Evolutionary conservation across 352 stramenopile species (phyloP).

Genomic region (Phytophthora macrochlamydospora): DNA sequence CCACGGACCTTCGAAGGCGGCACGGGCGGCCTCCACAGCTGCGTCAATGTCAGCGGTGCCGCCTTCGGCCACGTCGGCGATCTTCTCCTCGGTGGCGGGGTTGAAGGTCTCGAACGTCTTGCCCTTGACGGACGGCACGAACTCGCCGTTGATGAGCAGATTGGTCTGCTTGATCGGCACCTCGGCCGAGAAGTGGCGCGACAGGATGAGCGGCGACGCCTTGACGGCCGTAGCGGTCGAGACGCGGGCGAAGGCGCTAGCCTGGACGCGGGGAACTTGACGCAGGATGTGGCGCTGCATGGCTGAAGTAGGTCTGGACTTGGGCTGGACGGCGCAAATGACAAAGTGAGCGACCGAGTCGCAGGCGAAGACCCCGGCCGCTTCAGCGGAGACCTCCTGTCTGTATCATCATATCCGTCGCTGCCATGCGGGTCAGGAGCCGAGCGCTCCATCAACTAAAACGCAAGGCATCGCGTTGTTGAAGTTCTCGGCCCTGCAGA

Average conservation of each 20-base stretch:
- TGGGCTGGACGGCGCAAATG: conserved; percentile 21
- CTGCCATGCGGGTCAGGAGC: not conserved
- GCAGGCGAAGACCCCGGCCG: not conserved
- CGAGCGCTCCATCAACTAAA: not conserved
- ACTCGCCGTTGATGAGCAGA: conserved; percentile 88
- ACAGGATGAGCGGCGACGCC: conserved; percentile 18
- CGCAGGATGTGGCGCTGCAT: conserved; percentile 48
- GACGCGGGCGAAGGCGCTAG: conserved; percentile 6
- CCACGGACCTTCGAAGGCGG: conserved; percentile 72
- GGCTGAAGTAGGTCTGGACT: too few relatives aligned
- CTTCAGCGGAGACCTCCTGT: not conserved
- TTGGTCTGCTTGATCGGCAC: conserved; percentile 65
- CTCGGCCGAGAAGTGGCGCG: conserved; percentile 40
- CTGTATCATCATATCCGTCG: not conserved
- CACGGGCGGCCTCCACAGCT: conserved; percentile 59
- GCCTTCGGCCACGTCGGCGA: conserved; percentile 67
- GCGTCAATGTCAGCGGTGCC: conserved; percentile 65
- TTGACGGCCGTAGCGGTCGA: conserved; percentile 10
- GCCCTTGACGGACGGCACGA: conserved; percentile 66
- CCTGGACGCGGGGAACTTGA: conserved; percentile 29
- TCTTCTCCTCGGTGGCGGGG: conserved; percentile 78
- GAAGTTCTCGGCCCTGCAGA: not conserved
- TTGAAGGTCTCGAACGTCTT: conserved; percentile 82
- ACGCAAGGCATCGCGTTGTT: not conserved
- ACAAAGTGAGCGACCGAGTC: conserved; percentile 14